A percentile compares a stretch with the other conserved stretches of the same genome.
phyloP scores from a whole-genome alignment of 2,329 filamentous ascomycete species.

The Ascochyta koolunga region DNA sequence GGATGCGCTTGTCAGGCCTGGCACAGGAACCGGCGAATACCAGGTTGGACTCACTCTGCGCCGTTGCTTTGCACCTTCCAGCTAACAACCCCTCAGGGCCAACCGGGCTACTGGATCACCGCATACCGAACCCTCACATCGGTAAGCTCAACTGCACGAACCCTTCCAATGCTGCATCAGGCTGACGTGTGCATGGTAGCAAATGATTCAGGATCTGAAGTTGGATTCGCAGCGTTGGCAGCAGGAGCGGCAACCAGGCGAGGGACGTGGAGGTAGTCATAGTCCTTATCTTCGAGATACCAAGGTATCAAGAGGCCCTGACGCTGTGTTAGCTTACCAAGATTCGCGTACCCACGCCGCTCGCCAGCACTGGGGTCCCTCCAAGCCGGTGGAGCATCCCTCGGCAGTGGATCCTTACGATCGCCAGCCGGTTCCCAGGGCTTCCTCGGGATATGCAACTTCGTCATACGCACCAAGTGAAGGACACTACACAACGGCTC shows the following conservation, averaged over 20 bases:
- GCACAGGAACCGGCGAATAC: constrained; percentile 52
- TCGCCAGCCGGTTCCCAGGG: constrained; percentile 12
- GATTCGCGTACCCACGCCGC: constrained; percentile 52
- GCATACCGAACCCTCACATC: constrained; percentile 58
- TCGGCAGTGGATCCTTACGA: constrained; percentile 23
- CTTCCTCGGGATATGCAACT: constrained; percentile 8
- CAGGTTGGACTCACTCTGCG: constrained; percentile 46
- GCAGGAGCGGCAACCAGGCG: constrained; percentile 40
- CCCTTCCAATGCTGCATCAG: background rate
- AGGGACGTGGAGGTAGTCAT: constrained; percentile 56
- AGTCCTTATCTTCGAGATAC: constrained; percentile 48
- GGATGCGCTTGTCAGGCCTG: constrained; percentile 58
- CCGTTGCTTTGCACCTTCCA: constrained; percentile 6
- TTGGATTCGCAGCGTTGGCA: constrained; percentile 56
- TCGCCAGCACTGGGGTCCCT: constrained; percentile 50
- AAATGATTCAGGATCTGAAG: constrained; percentile 58
- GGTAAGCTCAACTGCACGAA: constrained; percentile 41
- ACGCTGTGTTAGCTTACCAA: constrained; percentile 53
- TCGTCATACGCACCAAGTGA: constrained; percentile 28
- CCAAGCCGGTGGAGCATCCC: constrained; percentile 35
- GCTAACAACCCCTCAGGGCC: constrained; percentile 44
- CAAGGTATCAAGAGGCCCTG: constrained; percentile 53
- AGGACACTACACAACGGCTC: constrained; percentile 43
- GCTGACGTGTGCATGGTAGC: constrained; percentile 42
- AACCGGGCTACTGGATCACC: constrained; percentile 58